Evolutionary conservation across 2,329 filamentous ascomycete species (phyloP).

Genomic region (Beauveria medogensis): DNA sequence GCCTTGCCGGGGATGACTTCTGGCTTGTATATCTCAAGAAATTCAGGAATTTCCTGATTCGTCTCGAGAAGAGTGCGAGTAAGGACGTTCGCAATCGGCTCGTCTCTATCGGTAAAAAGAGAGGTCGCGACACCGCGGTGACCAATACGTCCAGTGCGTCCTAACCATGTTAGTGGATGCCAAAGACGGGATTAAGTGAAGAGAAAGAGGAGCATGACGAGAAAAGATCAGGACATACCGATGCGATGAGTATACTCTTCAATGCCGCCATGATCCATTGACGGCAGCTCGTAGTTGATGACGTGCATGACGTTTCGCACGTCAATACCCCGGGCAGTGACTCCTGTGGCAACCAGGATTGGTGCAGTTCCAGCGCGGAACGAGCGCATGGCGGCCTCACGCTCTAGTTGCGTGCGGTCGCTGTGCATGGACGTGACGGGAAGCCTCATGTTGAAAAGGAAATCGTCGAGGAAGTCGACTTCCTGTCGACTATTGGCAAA

Average conservation of each 20-base stretch:
- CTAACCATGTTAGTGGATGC: conserved; percentile 29
- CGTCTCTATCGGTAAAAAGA: conserved; percentile 75
- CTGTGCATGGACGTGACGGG: conserved; percentile 84
- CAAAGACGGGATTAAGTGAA: background rate
- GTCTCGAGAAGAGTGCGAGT: conserved; percentile 78
- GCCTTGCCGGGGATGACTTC: conserved; percentile 40
- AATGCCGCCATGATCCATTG: conserved; percentile 69
- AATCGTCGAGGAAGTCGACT: conserved; percentile 83
- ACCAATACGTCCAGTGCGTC: conserved; percentile 89
- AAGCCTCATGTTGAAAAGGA: conserved; percentile 67
- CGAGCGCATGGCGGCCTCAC: conserved; percentile 81
- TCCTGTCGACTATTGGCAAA: conserved; percentile 78
- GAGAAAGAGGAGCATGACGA: background rate
- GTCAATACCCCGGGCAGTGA: conserved; percentile 83
- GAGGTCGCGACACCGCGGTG: conserved; percentile 80
- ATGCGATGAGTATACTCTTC: conserved; percentile 93
- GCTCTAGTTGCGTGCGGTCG: conserved; percentile 80
- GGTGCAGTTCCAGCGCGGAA: conserved; percentile 71
- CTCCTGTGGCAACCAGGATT: conserved; percentile 77
- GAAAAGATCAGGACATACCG: conserved; percentile 44
- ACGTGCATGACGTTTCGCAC: conserved; percentile 82
- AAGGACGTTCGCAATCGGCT: conserved; percentile 62
- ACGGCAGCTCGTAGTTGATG: conserved; percentile 87
- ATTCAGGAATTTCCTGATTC: conserved; percentile 71
- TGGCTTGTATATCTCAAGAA: conserved; percentile 59